Base-by-base conservation (phyloP, 129 eudicot species). In the Ambrosia trifida region DNA sequence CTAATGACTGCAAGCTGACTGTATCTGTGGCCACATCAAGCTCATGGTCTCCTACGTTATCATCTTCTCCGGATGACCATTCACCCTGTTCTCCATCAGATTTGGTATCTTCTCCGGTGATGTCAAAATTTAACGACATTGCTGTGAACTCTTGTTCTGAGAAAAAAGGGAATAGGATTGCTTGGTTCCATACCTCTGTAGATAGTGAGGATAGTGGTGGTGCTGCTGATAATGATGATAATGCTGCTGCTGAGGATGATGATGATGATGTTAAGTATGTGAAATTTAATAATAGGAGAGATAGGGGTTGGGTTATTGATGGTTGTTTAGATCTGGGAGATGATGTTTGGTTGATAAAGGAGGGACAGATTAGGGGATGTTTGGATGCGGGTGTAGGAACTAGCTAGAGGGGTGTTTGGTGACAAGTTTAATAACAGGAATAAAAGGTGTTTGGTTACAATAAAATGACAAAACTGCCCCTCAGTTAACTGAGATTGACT, bases 81-180 rank as follows among this genome's bases (percentile, higher is more conserved):
- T 89, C 96, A n/a, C 85, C 91, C 1, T 53, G 80, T 32, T 89
- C 96, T 17, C 88, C 86, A 20, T 81, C 88, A 3, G 83, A 83
- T n/a, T 67, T 76, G 33, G 70, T 70, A n/a, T 85, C 85, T 11
- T 88, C 95, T 70, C 95, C 91, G 11, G 52, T 57, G 19, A 69
- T 80, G 76, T 73, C 80, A 1, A 88, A 83, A 49, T 88, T 83
- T 28, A 79, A 47, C 17, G 87, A 79, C 50, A 33, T 71, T 36
- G 81, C 85, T 4, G 53, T 67, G 4, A 83, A 79, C 81, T 45
- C 84, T 11, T 65, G 77, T 12, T 64, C 83, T 0, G 97, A 91
- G 76, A 91, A 91, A 80, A 91, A 85, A 74, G 95, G 45, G 64
- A 72, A 40, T 20, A 63, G 78, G 8, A 40, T 70, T 17, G 75